Base-by-base conservation (phyloP, 768 basidiomycete species). In the Kockovaella imperatae region DNA sequence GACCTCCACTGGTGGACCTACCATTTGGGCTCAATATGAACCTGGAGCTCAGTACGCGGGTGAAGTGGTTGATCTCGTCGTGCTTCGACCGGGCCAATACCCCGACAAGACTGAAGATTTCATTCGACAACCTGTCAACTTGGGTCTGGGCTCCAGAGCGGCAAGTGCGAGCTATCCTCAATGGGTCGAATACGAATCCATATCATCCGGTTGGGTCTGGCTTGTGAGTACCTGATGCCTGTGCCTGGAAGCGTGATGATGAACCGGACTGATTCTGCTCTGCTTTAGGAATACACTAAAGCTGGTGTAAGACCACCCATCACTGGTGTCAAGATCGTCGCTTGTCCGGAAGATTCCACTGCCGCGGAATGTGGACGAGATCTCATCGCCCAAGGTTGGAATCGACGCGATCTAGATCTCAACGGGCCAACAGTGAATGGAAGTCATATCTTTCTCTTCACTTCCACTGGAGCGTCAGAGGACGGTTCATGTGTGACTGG, bases 281-380 rank as follows among this genome's bases (percentile, higher is more conserved):
- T n/a, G n/a, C n/a, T n/a, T 11, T 30, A 45, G 43, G 43, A 45
- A 45, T 45, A 45, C 43, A 45, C 43, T 20, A 5, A 24, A n/a
- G 43, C 26, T 10, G 43, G 43, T 15, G 8, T 15, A 17, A 20
- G 43, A 3, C 15, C 17, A 6, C 29, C 31, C 7, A 45, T 30
- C n/a, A 45, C 29, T 18, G 21, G 29, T 21, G 31, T n/a, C n/a
- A n/a, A n/a, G n/a, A n/a, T n/a, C n/a, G n/a, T n/a, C n/a, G n/a
- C n/a, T n/a, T n/a, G n/a, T n/a, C n/a, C n/a, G n/a, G n/a, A n/a
- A n/a, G n/a, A n/a, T n/a, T n/a, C n/a, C n/a, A n/a, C n/a, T n/a
- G n/a, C n/a, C n/a, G n/a, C n/a, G n/a, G n/a, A n/a, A n/a, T n/a
- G n/a, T n/a, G n/a, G n/a, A n/a, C n/a, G n/a, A n/a, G n/a, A n/a